Base-by-base conservation (phyloP, 192 early-diverging fungal genomes). In the Coemansia sp. region DNA sequence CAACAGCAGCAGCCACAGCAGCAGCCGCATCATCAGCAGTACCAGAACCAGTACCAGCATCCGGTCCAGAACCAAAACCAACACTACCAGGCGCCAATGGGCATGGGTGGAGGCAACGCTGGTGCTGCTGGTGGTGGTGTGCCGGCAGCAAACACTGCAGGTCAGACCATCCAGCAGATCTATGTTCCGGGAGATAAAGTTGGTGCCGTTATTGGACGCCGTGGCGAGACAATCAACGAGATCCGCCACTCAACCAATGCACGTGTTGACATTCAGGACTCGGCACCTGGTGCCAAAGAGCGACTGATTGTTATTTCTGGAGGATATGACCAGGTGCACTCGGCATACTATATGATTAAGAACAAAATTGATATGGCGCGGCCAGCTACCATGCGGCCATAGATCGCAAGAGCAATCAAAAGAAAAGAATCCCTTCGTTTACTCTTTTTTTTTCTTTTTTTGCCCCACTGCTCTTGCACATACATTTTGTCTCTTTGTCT, bases 111-210 rank as follows among this genome's bases (percentile, higher is more conserved):
- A 11, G 23, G 27, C 11, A 13, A 33, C n/a, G 36, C 19, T 8
- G 45, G 55, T 14, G 26, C 34, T 24, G 38, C 39, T 10, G 27
- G 39, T 18, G 42, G 49, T n/a, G 58, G 63, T 1, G 30, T 38
- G 9, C 46, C 50, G 3, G 18, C 39, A 5, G 38, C 40, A 17
- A n/a, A n/a, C n/a, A 37, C 54, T 24, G 51, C 41, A 8, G 52
- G 55, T 6, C 71, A 74, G 56, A 67, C 72, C 10, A 56, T 75
- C 9, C 73, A 77, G 57, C 67, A 77, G 42, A 77, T 77, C 23
- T 77, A 68, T 37, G 63, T 77, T 20, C 60, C 73, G 1, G 58
- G 58, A 7, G 67, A 77, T 22, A 64, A 58, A 23, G 60, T 70
- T 6, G 73, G 73, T 5, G 73, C 67, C 1, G 55, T 77, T 17